These are phyloP conservation scores for Fusarium veterinarium DNA, from an alignment of 2,329 filamentous ascomycete species.

Conservation along the genomic window DNA sequence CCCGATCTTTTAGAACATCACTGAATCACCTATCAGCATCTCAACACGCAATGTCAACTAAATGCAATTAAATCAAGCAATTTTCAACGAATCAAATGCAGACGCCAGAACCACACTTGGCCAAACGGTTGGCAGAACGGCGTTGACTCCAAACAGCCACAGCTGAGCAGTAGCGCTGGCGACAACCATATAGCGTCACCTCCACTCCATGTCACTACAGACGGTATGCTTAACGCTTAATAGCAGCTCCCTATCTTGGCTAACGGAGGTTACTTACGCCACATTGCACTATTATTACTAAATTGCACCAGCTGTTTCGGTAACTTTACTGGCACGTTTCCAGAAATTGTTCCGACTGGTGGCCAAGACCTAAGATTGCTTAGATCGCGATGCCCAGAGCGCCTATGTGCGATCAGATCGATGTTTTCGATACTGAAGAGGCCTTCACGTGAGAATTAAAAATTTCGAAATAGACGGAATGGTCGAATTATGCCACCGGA, in stretches of 20 bases:
- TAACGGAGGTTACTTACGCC: constrained; percentile 16
- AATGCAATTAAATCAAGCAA: constrained; percentile 5
- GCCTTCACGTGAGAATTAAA: background rate
- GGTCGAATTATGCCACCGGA: constrained; percentile 1
- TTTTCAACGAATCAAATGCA: constrained; percentile 20
- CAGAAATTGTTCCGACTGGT: constrained; percentile 10
- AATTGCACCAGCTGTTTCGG: background rate
- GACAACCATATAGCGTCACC: constrained; percentile 1
- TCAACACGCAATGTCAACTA: background rate
- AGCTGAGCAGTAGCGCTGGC: constrained; percentile 28
- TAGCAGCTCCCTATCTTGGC: background rate
- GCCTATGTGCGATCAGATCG: constrained; percentile 8
- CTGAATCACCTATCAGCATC: constrained; percentile 6
- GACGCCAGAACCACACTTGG: constrained; percentile 27
- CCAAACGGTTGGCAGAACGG: constrained; percentile 19
- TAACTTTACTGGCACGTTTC: constrained; percentile 12
- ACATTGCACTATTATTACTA: constrained; percentile 17
- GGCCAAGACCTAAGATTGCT: constrained; percentile 3
- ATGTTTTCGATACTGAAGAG: background rate
- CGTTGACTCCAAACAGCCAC: constrained; percentile 19
- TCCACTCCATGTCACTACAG: constrained; percentile 3
- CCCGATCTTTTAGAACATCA: background rate
- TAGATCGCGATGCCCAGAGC: constrained; percentile 16
- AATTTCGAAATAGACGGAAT: constrained; percentile 25
- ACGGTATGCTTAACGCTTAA: constrained; percentile 9